phyloP scores from a whole-genome alignment of 1,139 yeast genomes.

The Blastobotrys ciferrii region DNA sequence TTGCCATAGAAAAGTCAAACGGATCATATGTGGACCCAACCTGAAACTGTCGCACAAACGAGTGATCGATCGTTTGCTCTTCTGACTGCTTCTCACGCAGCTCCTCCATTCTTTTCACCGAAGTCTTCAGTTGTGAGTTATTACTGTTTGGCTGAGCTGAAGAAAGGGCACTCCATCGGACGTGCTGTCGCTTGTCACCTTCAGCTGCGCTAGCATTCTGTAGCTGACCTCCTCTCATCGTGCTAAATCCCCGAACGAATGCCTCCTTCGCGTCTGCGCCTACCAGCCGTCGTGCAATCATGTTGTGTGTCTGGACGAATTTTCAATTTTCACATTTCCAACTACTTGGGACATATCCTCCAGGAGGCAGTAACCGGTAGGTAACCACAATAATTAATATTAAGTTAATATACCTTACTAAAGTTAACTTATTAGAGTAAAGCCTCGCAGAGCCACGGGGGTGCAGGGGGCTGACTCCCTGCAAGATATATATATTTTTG shows the following conservation, averaged over 20 bases:
- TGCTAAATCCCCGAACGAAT: constrained; percentile 1
- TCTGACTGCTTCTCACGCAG: neutral
- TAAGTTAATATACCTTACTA: too few relatives aligned
- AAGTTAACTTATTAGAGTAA: too few relatives aligned
- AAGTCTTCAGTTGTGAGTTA: neutral
- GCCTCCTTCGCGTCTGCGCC: neutral
- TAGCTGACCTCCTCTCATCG: neutral
- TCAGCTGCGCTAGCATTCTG: neutral
- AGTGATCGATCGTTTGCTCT: constrained; percentile 25
- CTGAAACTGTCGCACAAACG: constrained; percentile 27
- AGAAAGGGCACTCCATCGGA: neutral
- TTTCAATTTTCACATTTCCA: neutral
- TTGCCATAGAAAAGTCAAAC: constrained; percentile 32
- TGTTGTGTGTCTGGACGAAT: neutral
- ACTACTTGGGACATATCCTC: neutral
- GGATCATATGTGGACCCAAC: constrained; percentile 33
- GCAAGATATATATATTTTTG: too few relatives aligned
- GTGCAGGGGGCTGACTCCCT: too few relatives aligned
- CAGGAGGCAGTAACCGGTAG: too few relatives aligned
- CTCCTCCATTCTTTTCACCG: constrained; percentile 5
- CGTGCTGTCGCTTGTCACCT: neutral
- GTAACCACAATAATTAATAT: too few relatives aligned
- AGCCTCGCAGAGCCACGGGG: too few relatives aligned
- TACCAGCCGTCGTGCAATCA: constrained; percentile 2
- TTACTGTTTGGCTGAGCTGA: neutral